Evolutionary conservation across 495 filamentous ascomycete genomes (phyloP), one percentile per base, ranked within the genome.

Genomic region (Tuber microsphaerosporum): DNA sequence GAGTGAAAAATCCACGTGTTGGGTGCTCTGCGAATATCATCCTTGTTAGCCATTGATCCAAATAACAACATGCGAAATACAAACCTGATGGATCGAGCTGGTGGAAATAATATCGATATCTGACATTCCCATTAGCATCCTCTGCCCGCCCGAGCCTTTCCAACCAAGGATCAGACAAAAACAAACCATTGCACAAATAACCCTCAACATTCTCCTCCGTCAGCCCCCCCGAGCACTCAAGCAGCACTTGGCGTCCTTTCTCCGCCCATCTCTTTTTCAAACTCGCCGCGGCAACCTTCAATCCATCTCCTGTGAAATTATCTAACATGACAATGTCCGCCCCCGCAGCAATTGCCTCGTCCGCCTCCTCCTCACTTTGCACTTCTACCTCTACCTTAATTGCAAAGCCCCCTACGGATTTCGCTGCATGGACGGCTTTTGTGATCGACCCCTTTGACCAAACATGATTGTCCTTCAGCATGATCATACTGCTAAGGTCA

Each of bases 401-500:
- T 22, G 91, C 87, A 83, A 98, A 98, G 0, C 95, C 96, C 16
- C 90, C 94, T 0, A 89, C 93, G 20, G 89, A 87, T 84, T 93
- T 94, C 5, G 95, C 95, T 2, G 94, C 92, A 75, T 85, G 85
- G 31, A 98, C 94, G 8, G 96, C 95, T 6, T 89, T 85, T 2
- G 91, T 91, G 82, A 98, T 97, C 75, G 91, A 91, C 8, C 91
- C 91, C 77, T 91, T 90, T 56, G 92, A 92, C 91, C 93, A 96
- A 43, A 99, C 89, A 83, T 99, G 95, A 83, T 99, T 99, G 84
- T 99, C 95, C 86, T 99, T 99, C 71, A 99, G 87, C 95, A 99
- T 99, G 39, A 92, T 93, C 95, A 99, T 98, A 68, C 90, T 87
- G 77, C 91, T 93, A 51, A 99, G 85, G 84, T 98, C 96, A 84